A percentile compares a stretch with the other conserved stretches of the same genome.
phyloP scores from a whole-genome alignment of 2,329 filamentous ascomycete genomes.

The Emmonsia crescens region DNA sequence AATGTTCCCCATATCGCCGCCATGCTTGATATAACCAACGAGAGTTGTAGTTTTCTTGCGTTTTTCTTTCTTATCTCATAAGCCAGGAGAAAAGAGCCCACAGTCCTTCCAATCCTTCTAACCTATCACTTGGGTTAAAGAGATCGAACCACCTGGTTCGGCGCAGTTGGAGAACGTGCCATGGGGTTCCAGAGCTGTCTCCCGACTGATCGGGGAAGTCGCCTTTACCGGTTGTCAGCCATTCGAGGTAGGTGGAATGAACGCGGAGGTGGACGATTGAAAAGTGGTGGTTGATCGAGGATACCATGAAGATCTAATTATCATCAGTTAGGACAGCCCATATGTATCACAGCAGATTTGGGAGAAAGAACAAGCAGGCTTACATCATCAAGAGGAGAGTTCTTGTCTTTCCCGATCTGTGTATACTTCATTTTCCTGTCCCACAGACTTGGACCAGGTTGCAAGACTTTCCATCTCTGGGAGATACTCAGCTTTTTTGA shows the following conservation, averaged over 20 bases:
- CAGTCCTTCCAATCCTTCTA: constrained; percentile 45
- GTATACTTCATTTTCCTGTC: constrained; percentile 46
- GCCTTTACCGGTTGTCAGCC: constrained; percentile 37
- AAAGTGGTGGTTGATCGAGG: constrained; percentile 52
- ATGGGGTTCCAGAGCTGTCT: constrained; percentile 26
- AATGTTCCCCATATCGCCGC: background rate
- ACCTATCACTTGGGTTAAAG: constrained; percentile 42
- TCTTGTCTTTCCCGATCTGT: constrained; percentile 44
- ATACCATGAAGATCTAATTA: constrained; percentile 48
- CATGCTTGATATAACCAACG: background rate
- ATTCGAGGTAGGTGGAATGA: constrained; percentile 46
- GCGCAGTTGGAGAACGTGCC: constrained; percentile 43
- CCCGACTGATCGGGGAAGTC: constrained; percentile 13
- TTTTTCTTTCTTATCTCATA: constrained; percentile 21
- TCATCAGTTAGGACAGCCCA: background rate
- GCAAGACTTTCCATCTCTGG: constrained; percentile 44
- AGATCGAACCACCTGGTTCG: constrained; percentile 51
- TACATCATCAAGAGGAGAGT: constrained; percentile 44
- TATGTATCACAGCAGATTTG: constrained; percentile 4
- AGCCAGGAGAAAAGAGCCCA: constrained; percentile 50
- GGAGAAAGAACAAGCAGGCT: constrained; percentile 15
- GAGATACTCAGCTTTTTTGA: constrained; percentile 35
- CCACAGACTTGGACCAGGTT: constrained; percentile 43
- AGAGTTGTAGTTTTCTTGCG: background rate
- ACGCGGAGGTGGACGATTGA: constrained; percentile 49